Base-by-base conservation (phyloP, 164 flowering plant genomes). In the Tetrastigma voinierianum region DNA sequence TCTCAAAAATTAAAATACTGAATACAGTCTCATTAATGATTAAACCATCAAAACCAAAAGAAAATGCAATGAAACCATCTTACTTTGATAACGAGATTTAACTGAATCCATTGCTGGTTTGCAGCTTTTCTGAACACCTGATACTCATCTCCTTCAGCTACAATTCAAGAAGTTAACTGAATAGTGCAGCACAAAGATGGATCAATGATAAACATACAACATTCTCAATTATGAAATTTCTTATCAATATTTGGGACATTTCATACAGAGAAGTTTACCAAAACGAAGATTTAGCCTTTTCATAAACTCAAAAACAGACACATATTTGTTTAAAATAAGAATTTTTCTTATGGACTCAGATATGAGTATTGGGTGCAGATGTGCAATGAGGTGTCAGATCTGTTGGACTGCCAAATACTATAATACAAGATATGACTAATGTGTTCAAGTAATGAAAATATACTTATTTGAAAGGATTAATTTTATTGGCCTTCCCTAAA, bases 121-220 rank as follows among this genome's bases (percentile, higher is more conserved):
- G 98, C 86, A 52, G 77, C n/a, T 74, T 77, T 75, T 70, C 97
- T 86, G 40, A 75, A 77, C 19, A 68, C 78, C 49, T 71, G 82
- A 79, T 94, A 94, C 48, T 90, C 96, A 67, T 80, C 84, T 66
- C 87, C 94, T 65, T 87, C 76, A 63, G 76, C 98, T 93, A 71
- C 80, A 83, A 64, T 45, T 21, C 54, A 67, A 68, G 46, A 54
- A 59, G 49, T 45, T 11, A 66, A 68, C 23, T 17, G 13, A 49
- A 66, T 8, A n/a, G 52, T 11, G 55, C n/a, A 21, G 11, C 54
- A 45, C 55, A 48, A 17, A 25, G 17, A 23, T 21, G 49, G n/a
- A 23, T 15, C 14, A 55, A 17, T 53, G 44, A 54, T 48, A 47
- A 20, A 47, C n/a, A 62, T 47, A 49, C 52, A 49, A n/a, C 2